Evolutionary conservation across 2,329 filamentous ascomycete genomes (phyloP).

Genomic region (Penicillium sp.): DNA sequence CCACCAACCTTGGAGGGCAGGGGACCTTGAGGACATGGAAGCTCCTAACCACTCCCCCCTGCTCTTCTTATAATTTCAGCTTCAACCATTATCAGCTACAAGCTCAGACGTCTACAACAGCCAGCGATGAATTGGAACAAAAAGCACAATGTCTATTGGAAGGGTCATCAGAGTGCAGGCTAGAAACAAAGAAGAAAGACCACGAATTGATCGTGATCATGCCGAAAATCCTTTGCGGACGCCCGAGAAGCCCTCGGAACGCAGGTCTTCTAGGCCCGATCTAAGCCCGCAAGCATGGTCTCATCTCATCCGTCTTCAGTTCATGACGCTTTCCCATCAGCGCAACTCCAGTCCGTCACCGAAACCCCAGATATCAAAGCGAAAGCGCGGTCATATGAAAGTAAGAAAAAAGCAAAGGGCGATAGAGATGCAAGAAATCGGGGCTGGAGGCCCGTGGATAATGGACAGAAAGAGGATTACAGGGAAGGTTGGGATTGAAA

Average conservation of each 20-base stretch:
- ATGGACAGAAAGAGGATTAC: conserved; percentile 16
- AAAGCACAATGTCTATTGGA: conserved; percentile 28
- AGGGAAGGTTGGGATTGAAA: conserved; percentile 11
- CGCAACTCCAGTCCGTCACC: conserved; percentile 15
- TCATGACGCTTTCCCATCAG: conserved; percentile 18
- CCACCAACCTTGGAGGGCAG: background rate
- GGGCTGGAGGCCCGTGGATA: conserved; percentile 1
- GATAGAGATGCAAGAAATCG: background rate
- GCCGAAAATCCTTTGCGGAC: conserved; percentile 6
- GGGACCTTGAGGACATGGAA: conserved; percentile 4
- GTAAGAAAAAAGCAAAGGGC: conserved; percentile 8
- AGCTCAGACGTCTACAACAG: conserved; percentile 1
- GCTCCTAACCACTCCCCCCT: background rate
- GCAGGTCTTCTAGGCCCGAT: conserved; percentile 2
- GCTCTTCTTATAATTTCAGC: background rate
- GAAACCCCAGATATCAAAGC: conserved; percentile 1
- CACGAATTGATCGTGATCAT: conserved; percentile 16
- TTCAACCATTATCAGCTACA: background rate
- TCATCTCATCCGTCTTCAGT: conserved; percentile 12
- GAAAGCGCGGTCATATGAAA: conserved; percentile 11
- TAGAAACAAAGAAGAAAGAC: conserved; percentile 17
- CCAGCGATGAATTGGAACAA: conserved; percentile 22
- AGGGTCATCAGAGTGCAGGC: conserved; percentile 26
- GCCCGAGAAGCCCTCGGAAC: conserved; percentile 4
- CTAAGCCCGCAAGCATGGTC: conserved; percentile 12